Evolutionary conservation across 805 yeast genomes (phyloP).

Genomic region (Candida ascalaphidarum): DNA sequence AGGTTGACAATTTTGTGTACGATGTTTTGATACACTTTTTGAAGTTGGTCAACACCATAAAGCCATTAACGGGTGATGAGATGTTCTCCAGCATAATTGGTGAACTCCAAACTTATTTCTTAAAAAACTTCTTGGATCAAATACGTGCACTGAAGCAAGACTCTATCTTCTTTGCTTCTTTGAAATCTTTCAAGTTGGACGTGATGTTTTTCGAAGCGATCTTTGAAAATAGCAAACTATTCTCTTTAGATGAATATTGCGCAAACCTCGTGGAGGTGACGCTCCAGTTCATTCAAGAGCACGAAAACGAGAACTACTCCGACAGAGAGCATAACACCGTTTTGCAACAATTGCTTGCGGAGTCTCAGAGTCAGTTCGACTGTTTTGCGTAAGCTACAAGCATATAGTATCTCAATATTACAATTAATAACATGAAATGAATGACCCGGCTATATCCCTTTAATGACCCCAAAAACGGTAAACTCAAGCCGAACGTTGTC

Average conservation of each 20-base stretch:
- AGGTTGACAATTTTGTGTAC: conserved; percentile 31
- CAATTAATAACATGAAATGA: neutral
- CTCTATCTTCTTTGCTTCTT: conserved; percentile 7
- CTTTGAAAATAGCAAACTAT: conserved; percentile 24
- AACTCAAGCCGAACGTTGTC: neutral
- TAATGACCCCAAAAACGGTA: neutral
- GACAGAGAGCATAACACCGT: conserved; percentile 21
- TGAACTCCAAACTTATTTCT: conserved; percentile 28
- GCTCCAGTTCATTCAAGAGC: conserved; percentile 17
- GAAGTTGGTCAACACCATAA: conserved; percentile 27
- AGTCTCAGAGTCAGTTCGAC: conserved; percentile 23
- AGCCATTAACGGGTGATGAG: conserved; percentile 30
- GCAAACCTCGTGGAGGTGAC: conserved; percentile 24
- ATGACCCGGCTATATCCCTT: neutral
- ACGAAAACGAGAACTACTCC: conserved; percentile 8
- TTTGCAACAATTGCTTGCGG: conserved; percentile 16
- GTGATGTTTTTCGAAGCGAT: conserved; percentile 29
- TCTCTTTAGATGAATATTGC: conserved; percentile 25
- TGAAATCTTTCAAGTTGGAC: conserved; percentile 27
- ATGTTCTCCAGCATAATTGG: conserved; percentile 27
- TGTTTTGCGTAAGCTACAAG: conserved; percentile 12
- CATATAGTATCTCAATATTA: no score
- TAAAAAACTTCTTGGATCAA: conserved; percentile 23
- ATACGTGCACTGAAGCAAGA: conserved; percentile 14
- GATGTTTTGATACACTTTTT: conserved; percentile 33